These are phyloP conservation scores for Pichia sp. DNA, from an alignment of 1,139 yeast species.

Conservation along the genomic window DNA sequence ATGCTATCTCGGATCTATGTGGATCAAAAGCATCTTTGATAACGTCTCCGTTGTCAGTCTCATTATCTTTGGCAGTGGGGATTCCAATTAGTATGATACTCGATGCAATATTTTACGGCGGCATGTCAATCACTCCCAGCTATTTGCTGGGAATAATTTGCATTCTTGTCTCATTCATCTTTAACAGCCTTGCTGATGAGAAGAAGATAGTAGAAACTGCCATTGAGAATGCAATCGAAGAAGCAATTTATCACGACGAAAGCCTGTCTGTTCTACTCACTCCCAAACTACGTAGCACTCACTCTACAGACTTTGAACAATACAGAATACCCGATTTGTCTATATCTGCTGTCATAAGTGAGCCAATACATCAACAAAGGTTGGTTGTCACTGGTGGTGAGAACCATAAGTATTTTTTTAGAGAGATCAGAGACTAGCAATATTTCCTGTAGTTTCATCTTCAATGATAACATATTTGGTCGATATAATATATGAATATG, in stretches of 20 bases:
- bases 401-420: constrained; percentile 37
- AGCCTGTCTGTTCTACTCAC: constrained; percentile 40
- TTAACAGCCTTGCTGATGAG: constrained; percentile 41
- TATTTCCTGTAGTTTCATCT: not conserved
- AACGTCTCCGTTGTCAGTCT: constrained; percentile 48
- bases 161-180: constrained; percentile 39
- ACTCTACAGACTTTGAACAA: constrained; percentile 6
- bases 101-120: constrained; percentile 35
- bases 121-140: constrained; percentile 28
- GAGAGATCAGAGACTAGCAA: constrained; percentile 19
- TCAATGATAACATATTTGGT: not conserved
- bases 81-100: constrained; percentile 45
- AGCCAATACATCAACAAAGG: constrained; percentile 7
- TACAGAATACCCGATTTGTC: constrained; percentile 19
- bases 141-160: constrained; percentile 42
- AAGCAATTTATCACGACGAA: constrained; percentile 41
- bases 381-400: constrained; percentile 34
- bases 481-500: no score
- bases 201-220: constrained; percentile 41
- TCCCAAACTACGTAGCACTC: constrained; percentile 27
- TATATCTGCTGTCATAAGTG: constrained; percentile 14
- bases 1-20: constrained; percentile 43
- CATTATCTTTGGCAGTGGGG: constrained; percentile 44
- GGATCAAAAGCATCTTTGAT: constrained; percentile 45
- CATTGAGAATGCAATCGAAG: constrained; percentile 42